A percentile compares a stretch with the other conserved stretches of the same genome.
Evolutionary conservation across 345 rosid species (phyloP).

Genomic region (Psidium friedrichsthalianum): DNA sequence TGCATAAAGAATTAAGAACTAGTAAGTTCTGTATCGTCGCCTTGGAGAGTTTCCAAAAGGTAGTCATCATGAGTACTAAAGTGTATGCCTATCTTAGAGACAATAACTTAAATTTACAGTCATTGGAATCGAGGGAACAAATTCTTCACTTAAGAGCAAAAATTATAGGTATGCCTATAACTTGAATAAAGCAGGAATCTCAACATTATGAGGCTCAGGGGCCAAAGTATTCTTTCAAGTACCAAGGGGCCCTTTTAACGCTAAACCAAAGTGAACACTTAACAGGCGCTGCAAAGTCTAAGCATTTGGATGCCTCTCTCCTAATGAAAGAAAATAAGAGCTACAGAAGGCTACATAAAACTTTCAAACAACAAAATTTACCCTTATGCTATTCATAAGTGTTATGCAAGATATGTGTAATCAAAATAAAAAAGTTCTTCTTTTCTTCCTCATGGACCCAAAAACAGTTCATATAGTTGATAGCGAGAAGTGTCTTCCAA

Average conservation of each 20-base stretch:
- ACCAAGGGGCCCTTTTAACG: not conserved
- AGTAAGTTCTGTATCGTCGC: not conserved
- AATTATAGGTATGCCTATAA: not conserved
- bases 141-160: not conserved
- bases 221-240: not conserved
- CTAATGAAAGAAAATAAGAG: not conserved
- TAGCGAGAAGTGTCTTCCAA: not conserved
- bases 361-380: not conserved
- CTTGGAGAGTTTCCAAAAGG: not conserved
- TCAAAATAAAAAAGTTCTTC: not conserved
- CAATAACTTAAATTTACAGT: not conserved
- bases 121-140: not conserved
- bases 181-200: not conserved
- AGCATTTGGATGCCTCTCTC: not conserved
- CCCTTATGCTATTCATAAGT: not conserved
- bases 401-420: not conserved
- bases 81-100: not conserved
- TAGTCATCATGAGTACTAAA: not conserved
- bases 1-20: slow-evolving; percentile 21
- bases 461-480: not conserved
- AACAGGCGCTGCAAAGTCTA: not conserved
- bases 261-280: not conserved
- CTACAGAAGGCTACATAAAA: not conserved
- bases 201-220: not conserved
- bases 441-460: not conserved